Evolutionary conservation across 176 grass and related monocot genomes (phyloP).

Genomic region (Hordeum marinum): DNA sequence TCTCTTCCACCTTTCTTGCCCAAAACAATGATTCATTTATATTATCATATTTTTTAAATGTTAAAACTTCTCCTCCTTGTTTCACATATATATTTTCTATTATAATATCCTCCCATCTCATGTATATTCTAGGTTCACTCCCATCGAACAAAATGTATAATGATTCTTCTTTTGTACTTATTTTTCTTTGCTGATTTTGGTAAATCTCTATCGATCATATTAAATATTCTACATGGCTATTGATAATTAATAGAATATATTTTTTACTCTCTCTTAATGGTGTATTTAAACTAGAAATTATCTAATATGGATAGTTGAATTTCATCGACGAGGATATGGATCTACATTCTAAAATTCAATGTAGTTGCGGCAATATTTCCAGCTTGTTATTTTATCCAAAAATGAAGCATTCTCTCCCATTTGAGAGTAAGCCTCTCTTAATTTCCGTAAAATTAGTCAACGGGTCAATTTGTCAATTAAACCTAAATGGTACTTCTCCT

Average conservation of each 20-base stretch:
- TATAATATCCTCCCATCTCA: not conserved
- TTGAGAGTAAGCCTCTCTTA: not conserved
- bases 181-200: not conserved
- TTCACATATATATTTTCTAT: too few relatives aligned
- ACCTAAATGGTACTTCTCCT: too few relatives aligned
- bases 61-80: too few relatives aligned
- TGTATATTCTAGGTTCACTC: not conserved
- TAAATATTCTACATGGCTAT: not conserved
- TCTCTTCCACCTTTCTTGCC: too few relatives aligned
- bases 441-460: not conserved
- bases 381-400: not conserved
- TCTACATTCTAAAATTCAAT: not conserved
- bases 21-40: too few relatives aligned
- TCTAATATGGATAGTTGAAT: not conserved
- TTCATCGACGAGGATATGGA: not conserved
- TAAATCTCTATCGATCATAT: not conserved
- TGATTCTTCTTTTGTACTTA: not conserved
- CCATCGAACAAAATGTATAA: not conserved
- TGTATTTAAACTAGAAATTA: not conserved
- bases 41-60: too few relatives aligned
- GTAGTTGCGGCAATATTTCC: not conserved
- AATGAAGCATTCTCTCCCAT: not conserved
- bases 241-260: not conserved
- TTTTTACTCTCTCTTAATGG: not conserved
- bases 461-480: too few relatives aligned